These are phyloP conservation scores for Globisporangium irregulare DNA, from an alignment of 352 stramenopile genomes.

Conservation along the genomic window DNA sequence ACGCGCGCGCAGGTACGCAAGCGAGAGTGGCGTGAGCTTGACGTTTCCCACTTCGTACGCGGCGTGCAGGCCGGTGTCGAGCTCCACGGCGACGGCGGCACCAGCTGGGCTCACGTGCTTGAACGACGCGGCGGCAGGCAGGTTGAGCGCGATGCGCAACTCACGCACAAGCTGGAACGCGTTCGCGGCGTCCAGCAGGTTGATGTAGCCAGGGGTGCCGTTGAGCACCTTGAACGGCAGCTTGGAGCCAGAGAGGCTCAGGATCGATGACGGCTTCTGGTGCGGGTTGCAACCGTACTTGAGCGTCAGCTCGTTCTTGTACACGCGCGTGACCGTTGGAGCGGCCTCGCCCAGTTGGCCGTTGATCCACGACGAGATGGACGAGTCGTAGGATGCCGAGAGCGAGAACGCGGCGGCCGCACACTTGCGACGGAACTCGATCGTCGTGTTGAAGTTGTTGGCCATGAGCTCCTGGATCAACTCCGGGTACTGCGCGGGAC, in stretches of 20 bases:
- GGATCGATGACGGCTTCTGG: constrained; percentile 94
- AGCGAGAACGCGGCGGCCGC: constrained; percentile 78
- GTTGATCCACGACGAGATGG: constrained; percentile 97
- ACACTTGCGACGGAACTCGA: constrained; percentile 86
- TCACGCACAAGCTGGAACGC: constrained; percentile 99
- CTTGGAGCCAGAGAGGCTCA: constrained; percentile 60
- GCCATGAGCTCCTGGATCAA: constrained; percentile 94
- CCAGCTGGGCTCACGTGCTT: constrained; percentile 98
- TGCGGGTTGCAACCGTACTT: constrained; percentile 99
- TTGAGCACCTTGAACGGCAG: constrained; percentile 89
- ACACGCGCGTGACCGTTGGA: constrained; percentile 90
- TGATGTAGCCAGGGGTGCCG: constrained; percentile 98
- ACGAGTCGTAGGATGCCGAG: constrained; percentile 94
- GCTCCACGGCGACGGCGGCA: constrained; percentile 96
- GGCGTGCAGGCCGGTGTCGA: constrained; percentile 89
- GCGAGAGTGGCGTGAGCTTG: constrained; percentile 91
- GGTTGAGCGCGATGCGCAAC: constrained; percentile 91
- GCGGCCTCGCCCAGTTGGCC: constrained; percentile 78
- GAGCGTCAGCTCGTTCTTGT: constrained; percentile 92
- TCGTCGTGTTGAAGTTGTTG: constrained; percentile 89
- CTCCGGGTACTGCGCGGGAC: constrained; percentile 92
- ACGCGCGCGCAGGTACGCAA: constrained; percentile 97
- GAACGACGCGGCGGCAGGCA: constrained; percentile 96
- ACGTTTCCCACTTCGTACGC: constrained; percentile 95
- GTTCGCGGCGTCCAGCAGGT: constrained; percentile 98